Percentiles rank a stretch among this genome's conserved stretches.
Evolutionary conservation across 2,329 filamentous ascomycete genomes (phyloP).

Genomic region (Alternaria panax): DNA sequence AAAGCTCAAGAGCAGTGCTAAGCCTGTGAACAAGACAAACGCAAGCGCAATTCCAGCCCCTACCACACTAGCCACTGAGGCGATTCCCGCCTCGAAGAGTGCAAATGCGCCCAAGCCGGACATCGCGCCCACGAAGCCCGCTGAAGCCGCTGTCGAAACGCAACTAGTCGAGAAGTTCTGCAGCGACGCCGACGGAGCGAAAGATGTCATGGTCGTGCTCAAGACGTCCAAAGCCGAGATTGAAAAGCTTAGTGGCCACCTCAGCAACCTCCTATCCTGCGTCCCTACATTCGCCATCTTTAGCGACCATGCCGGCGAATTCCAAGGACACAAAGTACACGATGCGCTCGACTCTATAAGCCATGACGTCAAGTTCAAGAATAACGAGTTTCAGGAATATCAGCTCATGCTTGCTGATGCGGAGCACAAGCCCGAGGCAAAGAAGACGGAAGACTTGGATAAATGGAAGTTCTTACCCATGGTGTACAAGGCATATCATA

Average conservation of each 20-base stretch:
- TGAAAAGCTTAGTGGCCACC: constrained; percentile 63
- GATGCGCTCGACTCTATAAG: constrained; percentile 58
- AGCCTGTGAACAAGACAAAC: not conserved
- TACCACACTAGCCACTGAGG: constrained; percentile 18
- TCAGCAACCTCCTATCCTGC: constrained; percentile 63
- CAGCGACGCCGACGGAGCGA: constrained; percentile 42
- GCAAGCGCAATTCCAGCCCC: constrained; percentile 9
- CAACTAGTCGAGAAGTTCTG: constrained; percentile 25
- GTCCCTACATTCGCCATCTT: constrained; percentile 64
- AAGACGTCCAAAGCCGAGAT: constrained; percentile 67
- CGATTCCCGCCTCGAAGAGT: constrained; percentile 3
- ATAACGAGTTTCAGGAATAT: constrained; percentile 62
- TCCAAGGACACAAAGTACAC: constrained; percentile 59
- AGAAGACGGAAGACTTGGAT: constrained; percentile 60
- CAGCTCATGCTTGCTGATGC: constrained; percentile 56
- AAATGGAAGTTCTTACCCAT: constrained; percentile 67
- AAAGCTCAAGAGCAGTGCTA: constrained; percentile 10
- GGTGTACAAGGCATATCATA: constrained; percentile 57
- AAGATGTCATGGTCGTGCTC: constrained; percentile 64
- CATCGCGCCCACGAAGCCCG: constrained; percentile 1
- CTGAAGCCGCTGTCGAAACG: constrained; percentile 2
- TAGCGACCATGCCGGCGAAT: constrained; percentile 63
- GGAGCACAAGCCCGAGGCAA: constrained; percentile 49
- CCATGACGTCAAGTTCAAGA: constrained; percentile 39
- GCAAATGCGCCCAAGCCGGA: constrained; percentile 4